Evolutionary conservation across 2,329 filamentous ascomycete species (phyloP).

Genomic region (Graphiopsis chlorocephala): DNA sequence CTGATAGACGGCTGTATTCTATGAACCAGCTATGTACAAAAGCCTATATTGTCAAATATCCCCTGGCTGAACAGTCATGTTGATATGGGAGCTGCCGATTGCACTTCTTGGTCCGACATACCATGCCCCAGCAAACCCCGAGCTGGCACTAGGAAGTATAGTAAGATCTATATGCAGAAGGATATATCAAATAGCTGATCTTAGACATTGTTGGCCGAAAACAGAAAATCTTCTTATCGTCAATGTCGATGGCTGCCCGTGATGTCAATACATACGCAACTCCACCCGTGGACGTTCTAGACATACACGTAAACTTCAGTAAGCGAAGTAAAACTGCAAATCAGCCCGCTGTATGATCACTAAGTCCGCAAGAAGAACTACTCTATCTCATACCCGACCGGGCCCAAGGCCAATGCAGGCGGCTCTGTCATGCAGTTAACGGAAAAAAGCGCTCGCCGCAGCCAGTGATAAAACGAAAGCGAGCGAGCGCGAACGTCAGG

Average conservation of each 20-base stretch:
- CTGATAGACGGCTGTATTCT: constrained; percentile 16
- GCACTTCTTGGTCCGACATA: background rate
- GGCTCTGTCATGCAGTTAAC: background rate
- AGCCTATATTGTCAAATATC: background rate
- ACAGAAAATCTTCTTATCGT: background rate
- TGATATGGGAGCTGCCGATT: background rate
- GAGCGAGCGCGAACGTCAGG: background rate
- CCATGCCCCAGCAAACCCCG: too few relatives aligned
- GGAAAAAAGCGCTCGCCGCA: background rate
- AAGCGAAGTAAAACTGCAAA: background rate
- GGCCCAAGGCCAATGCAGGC: background rate
- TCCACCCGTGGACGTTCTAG: background rate
- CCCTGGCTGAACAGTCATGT: background rate
- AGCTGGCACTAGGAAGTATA: too few relatives aligned
- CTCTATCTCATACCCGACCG: background rate
- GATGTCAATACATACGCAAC: background rate
- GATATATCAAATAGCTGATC: background rate
- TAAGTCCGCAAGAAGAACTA: background rate
- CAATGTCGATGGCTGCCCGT: background rate
- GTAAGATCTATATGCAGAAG: background rate
- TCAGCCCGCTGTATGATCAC: background rate
- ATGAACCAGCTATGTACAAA: constrained; percentile 14
- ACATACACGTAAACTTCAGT: background rate
- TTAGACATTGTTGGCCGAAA: background rate
- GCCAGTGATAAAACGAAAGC: background rate